phyloP scores from a whole-genome alignment of 139 green algal genomes.

The Chlorella vulgaris region DNA sequence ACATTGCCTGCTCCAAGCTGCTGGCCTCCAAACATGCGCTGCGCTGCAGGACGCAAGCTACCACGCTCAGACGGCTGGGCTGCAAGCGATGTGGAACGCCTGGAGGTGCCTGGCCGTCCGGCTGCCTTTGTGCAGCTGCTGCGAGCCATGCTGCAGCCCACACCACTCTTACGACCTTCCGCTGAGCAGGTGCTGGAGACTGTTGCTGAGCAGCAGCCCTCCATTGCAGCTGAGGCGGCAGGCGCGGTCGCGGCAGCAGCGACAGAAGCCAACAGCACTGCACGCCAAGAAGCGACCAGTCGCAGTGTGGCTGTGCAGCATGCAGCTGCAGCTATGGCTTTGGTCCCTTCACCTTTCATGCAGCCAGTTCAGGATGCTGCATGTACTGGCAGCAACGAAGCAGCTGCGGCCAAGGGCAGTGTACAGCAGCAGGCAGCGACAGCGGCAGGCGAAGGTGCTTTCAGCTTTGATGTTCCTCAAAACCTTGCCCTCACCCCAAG shows the following conservation, averaged over 20 bases:
- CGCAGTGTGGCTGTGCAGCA: background rate
- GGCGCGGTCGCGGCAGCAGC: background rate
- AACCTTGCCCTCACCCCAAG: slow-evolving; percentile 2
- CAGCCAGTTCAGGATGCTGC: slow-evolving; percentile 7
- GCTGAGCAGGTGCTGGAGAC: slow-evolving; percentile 36
- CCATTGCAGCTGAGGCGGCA: background rate
- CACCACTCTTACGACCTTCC: slow-evolving; percentile 20
- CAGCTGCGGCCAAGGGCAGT: background rate
- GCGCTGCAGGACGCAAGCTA: background rate
- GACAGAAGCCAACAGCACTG: background rate
- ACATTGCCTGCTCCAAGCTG: too few relatives aligned
- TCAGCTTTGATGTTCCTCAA: slow-evolving; percentile 29
- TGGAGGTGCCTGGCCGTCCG: slow-evolving; percentile 1
- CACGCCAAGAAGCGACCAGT: background rate
- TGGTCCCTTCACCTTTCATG: background rate
- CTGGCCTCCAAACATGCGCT: too few relatives aligned
- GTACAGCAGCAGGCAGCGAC: background rate
- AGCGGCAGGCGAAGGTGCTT: background rate
- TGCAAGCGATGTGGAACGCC: background rate
- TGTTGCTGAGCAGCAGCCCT: slow-evolving; percentile 8
- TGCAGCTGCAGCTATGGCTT: too few relatives aligned
- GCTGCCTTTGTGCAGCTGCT: slow-evolving; percentile 38
- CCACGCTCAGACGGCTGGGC: slow-evolving; percentile 19
- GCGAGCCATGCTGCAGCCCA: slow-evolving; percentile 37
- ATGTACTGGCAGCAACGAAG: background rate